phyloP scores from a whole-genome alignment of 805 yeast genomes.

The Starmerella geochares region DNA sequence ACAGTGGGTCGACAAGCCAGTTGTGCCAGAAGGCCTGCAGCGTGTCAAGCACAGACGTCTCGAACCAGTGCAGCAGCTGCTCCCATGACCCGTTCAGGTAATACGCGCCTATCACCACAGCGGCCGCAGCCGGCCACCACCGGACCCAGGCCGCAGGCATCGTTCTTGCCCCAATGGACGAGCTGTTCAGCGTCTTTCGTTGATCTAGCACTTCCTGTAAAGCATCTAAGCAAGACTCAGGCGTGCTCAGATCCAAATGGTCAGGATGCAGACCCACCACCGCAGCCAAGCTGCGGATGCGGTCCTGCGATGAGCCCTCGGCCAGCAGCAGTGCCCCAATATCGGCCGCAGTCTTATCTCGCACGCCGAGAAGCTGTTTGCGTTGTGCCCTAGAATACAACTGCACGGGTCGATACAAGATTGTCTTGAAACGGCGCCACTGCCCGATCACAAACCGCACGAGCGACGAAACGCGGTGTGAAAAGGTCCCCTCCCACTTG shows the following conservation, averaged over 20 bases:
- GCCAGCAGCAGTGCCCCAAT: conserved; percentile 17
- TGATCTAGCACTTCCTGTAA: conserved; percentile 20
- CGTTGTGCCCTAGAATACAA: neutral
- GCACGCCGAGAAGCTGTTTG: conserved; percentile 1
- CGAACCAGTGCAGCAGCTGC: conserved; percentile 47
- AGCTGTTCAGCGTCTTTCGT: neutral
- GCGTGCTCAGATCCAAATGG: conserved; percentile 4
- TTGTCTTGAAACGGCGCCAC: neutral
- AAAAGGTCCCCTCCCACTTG: neutral
- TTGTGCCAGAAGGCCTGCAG: conserved; percentile 56
- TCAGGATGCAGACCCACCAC: neutral
- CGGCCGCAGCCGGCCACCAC: conserved; percentile 55
- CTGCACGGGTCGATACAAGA: neutral
- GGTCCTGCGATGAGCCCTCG: neutral
- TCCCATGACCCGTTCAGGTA: conserved; percentile 42
- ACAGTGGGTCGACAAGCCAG: conserved; percentile 74
- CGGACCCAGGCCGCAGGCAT: conserved; percentile 32
- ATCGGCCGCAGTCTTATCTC: conserved; percentile 11
- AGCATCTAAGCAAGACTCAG: conserved; percentile 12
- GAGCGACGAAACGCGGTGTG: neutral
- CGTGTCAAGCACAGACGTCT: conserved; percentile 53
- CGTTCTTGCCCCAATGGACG: neutral
- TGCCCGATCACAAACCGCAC: conserved; percentile 3
- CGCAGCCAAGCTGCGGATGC: conserved; percentile 7
- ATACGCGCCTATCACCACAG: conserved; percentile 31